phyloP scores from a whole-genome alignment of 2,329 filamentous ascomycete genomes.

The Xylariomycetidae sp. region DNA sequence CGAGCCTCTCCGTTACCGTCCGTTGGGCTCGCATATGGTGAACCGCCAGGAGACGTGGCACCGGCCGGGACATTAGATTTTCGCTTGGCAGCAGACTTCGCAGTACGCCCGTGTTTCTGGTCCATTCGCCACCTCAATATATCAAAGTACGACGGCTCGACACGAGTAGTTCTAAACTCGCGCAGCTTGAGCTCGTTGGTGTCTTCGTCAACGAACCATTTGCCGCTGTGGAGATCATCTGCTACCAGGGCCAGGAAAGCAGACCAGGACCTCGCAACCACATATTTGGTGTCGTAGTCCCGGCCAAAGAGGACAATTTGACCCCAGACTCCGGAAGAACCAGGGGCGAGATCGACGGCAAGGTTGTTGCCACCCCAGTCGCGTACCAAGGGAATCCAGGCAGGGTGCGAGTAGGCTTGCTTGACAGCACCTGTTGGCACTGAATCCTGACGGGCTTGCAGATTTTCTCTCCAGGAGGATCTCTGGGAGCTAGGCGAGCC shows the following conservation, averaged over 20 bases:
- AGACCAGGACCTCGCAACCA: slow-evolving; percentile 88
- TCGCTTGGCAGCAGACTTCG: slow-evolving; percentile 41
- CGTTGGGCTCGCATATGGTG: slow-evolving; percentile 62
- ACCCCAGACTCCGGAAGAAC: slow-evolving; percentile 86
- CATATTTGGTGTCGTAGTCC: slow-evolving; percentile 98
- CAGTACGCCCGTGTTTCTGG: slow-evolving; percentile 79
- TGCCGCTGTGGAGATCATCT: slow-evolving; percentile 84
- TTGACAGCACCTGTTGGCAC: slow-evolving; percentile 83
- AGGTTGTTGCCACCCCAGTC: slow-evolving; percentile 99
- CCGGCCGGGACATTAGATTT: slow-evolving; percentile 45
- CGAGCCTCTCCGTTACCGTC: slow-evolving; percentile 57
- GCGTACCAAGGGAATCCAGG: slow-evolving; percentile 92
- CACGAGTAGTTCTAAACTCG: slow-evolving; percentile 83
- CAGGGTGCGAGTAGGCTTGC: slow-evolving; percentile 87
- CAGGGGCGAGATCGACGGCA: slow-evolving; percentile 86
- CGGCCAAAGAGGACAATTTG: slow-evolving; percentile 95
- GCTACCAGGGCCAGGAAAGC: slow-evolving; percentile 81
- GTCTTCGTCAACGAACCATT: slow-evolving; percentile 91
- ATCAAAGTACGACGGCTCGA: slow-evolving; percentile 90
- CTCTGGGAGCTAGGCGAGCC: slow-evolving; percentile 47
- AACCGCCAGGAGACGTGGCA: slow-evolving; percentile 41
- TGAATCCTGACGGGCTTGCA: slow-evolving; percentile 79
- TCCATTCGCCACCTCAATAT: slow-evolving; percentile 94
- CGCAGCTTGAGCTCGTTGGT: slow-evolving; percentile 84
- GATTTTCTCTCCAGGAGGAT: slow-evolving; percentile 76